These are phyloP conservation scores for Alternaria triticimaculans DNA, from an alignment of 2,329 filamentous ascomycete species.

Conservation along the genomic window DNA sequence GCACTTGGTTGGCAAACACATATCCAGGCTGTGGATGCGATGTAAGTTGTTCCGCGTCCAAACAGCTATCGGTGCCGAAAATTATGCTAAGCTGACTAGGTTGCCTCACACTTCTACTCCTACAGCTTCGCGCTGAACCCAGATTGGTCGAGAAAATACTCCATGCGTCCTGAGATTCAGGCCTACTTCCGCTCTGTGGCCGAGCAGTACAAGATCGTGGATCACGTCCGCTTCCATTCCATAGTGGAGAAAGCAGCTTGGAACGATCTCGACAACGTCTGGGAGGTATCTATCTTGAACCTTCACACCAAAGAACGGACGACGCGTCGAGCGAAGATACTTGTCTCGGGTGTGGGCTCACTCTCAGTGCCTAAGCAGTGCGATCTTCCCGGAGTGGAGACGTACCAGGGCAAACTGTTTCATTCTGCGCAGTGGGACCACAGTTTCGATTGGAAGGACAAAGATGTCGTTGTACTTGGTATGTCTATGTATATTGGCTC, in stretches of 20 bases:
- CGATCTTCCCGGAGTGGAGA: conserved; percentile 54
- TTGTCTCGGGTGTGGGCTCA: conserved; percentile 37
- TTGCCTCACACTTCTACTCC: conserved; percentile 64
- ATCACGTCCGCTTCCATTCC: conserved; percentile 55
- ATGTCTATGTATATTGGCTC: not conserved
- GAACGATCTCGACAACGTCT: conserved; percentile 53
- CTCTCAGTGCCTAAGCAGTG: conserved; percentile 43
- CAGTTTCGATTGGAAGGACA: conserved; percentile 56
- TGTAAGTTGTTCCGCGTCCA: conserved; percentile 15
- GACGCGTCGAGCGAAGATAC: conserved; percentile 31
- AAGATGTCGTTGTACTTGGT: conserved; percentile 43
- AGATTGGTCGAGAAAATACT: conserved; percentile 65
- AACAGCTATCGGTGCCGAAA: not conserved
- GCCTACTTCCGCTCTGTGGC: conserved; percentile 56
- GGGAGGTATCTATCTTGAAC: conserved; percentile 42
- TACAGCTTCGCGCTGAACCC: conserved; percentile 67
- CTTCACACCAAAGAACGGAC: conserved; percentile 27
- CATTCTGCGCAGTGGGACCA: conserved; percentile 54
- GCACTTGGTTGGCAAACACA: conserved; percentile 43
- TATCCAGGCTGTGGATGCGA: conserved; percentile 47
- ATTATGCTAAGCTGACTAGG: conserved; percentile 15
- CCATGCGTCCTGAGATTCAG: conserved; percentile 62
- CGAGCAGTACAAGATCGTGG: conserved; percentile 43
- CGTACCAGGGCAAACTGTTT: conserved; percentile 50
- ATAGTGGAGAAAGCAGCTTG: conserved; percentile 54